Conservation (phyloP, 306 rosid genomes). For the Dicorynia guianensis region DNA sequence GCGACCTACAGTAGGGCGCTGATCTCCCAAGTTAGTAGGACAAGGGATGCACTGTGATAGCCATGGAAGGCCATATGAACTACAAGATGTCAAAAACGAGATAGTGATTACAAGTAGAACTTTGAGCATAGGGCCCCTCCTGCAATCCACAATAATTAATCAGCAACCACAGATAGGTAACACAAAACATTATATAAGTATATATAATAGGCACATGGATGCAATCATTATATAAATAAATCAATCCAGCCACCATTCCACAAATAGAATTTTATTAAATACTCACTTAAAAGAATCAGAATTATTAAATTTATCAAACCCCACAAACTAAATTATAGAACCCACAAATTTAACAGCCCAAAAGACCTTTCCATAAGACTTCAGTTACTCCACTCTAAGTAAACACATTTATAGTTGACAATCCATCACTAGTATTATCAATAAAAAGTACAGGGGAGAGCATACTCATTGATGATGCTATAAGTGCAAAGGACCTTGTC, state of each 20-base stretch:
- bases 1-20: conserved; percentile 68
- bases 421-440: not conserved
- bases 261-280: too few relatives aligned
- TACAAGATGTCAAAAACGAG: conserved; percentile 71
- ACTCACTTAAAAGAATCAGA: too few relatives aligned
- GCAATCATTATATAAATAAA: too few relatives aligned
- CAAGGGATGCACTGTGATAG: conserved; percentile 69
- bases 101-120: conserved; percentile 58
- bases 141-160: conserved; percentile 49
- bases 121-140: conserved; percentile 66
- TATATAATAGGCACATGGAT: too few relatives aligned
- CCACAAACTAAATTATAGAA: too few relatives aligned
- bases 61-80: conserved; percentile 80
- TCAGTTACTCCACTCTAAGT: too few relatives aligned
- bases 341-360: too few relatives aligned
- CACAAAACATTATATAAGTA: not conserved
- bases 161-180: conserved; percentile 27
- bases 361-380: too few relatives aligned
- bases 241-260: too few relatives aligned
- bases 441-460: conserved; percentile 5
- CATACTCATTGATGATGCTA: conserved; percentile 76
- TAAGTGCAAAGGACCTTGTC: conserved; percentile 82
- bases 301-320: too few relatives aligned
- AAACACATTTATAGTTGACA: too few relatives aligned
- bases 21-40: conserved; percentile 59